Base-by-base conservation (phyloP, 768 basidiomycete species). In the Termitomyces bulborhizus region DNA sequence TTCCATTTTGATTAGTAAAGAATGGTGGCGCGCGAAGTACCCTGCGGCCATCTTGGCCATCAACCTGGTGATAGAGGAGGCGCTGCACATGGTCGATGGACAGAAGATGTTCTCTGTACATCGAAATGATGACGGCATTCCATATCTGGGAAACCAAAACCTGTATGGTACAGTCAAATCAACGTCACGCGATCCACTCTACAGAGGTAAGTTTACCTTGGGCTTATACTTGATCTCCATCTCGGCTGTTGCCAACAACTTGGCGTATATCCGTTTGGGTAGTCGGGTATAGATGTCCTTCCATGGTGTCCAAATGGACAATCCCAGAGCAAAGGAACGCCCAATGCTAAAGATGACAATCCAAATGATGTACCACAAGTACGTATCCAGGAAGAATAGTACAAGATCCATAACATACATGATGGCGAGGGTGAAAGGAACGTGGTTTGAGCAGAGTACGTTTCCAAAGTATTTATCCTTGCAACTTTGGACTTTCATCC, bases 161-260 rank as follows among this genome's bases (percentile, higher is more conserved):
- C 82, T 85, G 51, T 26, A 12, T 55, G 41, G 16, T 61, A 55
- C 11, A 6, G 16, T 4, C 9, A 16, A 13, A 47, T 41, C 36
- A 51, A 51, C 24, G 57, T 26, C 29, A 51, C 40, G 12, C 24
- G 9, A 39, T 15, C 16, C 9, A 5, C 12, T 21, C 16, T 36
- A 3, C 3, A 24, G 36, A 43, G 27, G 26, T 44, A 21, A 13
- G 1, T 45, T 45, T 54, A 82, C 93, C 80, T 99, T 99, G 55
- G 97, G 97, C 73, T 98, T 98, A 77, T 98, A 99, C 72, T 98
- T 98, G 71, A 97, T 85, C 68, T 99, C 97, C 97, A 98, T 98
- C 66, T 98, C 96, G 1, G 80, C 84, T 0, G 96, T 98, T 18
- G 97, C 93, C 53, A 99, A 75, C 31, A 99, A 72, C 76, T 99